phyloP scores from a whole-genome alignment of 495 filamentous ascomycete genomes.

The Lindgomyces ingoldianus region DNA sequence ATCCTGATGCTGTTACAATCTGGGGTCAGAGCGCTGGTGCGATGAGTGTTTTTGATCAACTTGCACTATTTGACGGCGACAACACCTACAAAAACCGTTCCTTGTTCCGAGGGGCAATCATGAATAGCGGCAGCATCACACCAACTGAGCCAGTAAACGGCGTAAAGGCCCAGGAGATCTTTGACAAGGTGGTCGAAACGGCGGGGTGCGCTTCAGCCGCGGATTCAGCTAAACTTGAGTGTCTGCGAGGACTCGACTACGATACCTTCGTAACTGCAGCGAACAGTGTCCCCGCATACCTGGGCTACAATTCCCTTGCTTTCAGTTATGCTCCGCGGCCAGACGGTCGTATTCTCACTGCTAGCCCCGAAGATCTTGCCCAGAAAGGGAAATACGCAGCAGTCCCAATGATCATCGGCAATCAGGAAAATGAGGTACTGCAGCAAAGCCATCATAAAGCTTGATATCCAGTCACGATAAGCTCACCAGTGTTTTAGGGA shows the following conservation, averaged over 20 bases:
- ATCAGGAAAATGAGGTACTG: constrained; percentile 31
- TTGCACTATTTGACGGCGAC: constrained; percentile 62
- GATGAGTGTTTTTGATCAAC: constrained; percentile 56
- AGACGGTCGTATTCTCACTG: constrained; percentile 48
- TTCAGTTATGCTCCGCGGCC: constrained; percentile 47
- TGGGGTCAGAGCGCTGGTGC: constrained; percentile 73
- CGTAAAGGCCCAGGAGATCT: constrained; percentile 61
- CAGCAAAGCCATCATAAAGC: neutral
- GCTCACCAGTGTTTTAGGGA: constrained; percentile 39
- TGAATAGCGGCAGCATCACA: constrained; percentile 66
- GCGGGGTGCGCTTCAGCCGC: constrained; percentile 58
- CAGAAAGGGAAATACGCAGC: constrained; percentile 38
- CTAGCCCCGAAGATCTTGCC: constrained; percentile 48
- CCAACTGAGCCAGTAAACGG: constrained; percentile 65
- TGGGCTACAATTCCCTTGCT: constrained; percentile 56
- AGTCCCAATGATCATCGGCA: constrained; percentile 34
- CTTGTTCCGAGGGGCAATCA: constrained; percentile 68
- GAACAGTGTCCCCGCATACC: constrained; percentile 63
- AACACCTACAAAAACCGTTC: constrained; percentile 66
- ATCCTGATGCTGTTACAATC: constrained; percentile 57
- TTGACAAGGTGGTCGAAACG: constrained; percentile 56
- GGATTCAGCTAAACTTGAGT: constrained; percentile 56
- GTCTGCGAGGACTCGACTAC: constrained; percentile 62
- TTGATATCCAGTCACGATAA: constrained; percentile 1
- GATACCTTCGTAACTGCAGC: constrained; percentile 60